Evolutionary conservation across 768 basidiomycete genomes (phyloP).

Genomic region (Trametes maxima): DNA sequence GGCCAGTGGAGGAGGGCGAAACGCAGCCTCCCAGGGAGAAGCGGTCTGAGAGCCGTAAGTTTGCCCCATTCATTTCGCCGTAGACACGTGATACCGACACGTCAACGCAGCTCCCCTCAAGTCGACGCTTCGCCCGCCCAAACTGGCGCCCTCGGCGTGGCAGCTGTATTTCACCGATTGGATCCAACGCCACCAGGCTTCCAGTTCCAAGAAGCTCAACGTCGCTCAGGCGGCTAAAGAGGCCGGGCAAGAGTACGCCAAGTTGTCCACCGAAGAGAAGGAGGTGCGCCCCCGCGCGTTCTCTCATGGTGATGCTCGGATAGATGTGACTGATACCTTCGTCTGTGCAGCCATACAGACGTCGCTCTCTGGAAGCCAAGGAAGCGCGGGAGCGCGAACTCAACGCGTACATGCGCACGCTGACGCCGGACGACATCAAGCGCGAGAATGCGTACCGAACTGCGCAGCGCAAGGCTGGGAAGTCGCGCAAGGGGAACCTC

Average conservation of each 20-base stretch:
- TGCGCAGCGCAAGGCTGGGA: conserved; percentile 91
- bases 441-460: conserved; percentile 91
- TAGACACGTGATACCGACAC: conserved; percentile 32
- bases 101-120: conserved; percentile 60
- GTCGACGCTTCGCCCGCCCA: conserved; percentile 83
- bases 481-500: conserved; percentile 90
- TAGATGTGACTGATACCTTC: conserved; percentile 27
- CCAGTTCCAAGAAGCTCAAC: conserved; percentile 83
- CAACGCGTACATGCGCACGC: conserved; percentile 79
- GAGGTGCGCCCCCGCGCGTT: conserved; percentile 54
- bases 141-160: conserved; percentile 93
- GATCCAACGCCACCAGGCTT: conserved; percentile 84
- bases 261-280: conserved; percentile 76
- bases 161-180: conserved; percentile 96
- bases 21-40: conserved; percentile 25
- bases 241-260: conserved; percentile 88
- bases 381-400: conserved; percentile 83
- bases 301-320: conserved; percentile 26
- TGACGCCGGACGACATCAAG: conserved; percentile 93
- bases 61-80: conserved; percentile 19
- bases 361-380: conserved; percentile 82
- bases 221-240: conserved; percentile 96
- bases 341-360: conserved; percentile 74
- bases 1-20: conserved; percentile 34
- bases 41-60: conserved; percentile 28